phyloP scores from a whole-genome alignment of 2,329 filamentous ascomycete species.

The Aspergillus glaucus region DNA sequence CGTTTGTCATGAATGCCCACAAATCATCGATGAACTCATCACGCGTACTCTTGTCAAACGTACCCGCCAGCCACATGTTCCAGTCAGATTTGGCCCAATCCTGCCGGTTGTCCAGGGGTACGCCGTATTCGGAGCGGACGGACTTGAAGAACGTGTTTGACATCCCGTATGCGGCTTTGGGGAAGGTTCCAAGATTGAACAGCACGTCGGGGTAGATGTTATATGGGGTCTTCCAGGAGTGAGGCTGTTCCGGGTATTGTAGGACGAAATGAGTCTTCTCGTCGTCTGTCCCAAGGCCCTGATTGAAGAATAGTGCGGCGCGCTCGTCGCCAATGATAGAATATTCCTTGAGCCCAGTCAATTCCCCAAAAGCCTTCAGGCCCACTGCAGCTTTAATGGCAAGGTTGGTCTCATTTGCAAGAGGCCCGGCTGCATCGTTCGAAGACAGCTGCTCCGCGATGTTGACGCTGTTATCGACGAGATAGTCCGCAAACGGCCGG shows the following conservation, averaged over 20 bases:
- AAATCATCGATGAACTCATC: conserved; percentile 35
- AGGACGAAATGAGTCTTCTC: conserved; percentile 35
- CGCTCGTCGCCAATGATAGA: conserved; percentile 29
- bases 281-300: conserved; percentile 30
- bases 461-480: conserved; percentile 34
- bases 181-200: conserved; percentile 34
- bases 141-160: conserved; percentile 31
- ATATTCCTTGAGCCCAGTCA: conserved; percentile 34
- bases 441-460: conserved; percentile 37
- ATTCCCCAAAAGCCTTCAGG: conserved; percentile 39
- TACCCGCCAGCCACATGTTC: conserved; percentile 40
- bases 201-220: conserved; percentile 39
- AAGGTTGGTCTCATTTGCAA: conserved; percentile 42
- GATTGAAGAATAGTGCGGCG: conserved; percentile 28
- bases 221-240: conserved; percentile 34
- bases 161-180: conserved; percentile 30
- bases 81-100: conserved; percentile 41
- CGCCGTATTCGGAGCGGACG: conserved; percentile 31
- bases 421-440: conserved; percentile 37
- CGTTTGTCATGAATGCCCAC: conserved; percentile 39
- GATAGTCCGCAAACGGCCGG: conserved; percentile 36
- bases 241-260: conserved; percentile 30
- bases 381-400: conserved; percentile 44
- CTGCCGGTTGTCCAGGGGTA: conserved; percentile 35
- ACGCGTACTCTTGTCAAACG: conserved; percentile 22